Base-by-base conservation (phyloP, 2,329 filamentous ascomycete genomes). In the Stemphylium lycopersici region DNA sequence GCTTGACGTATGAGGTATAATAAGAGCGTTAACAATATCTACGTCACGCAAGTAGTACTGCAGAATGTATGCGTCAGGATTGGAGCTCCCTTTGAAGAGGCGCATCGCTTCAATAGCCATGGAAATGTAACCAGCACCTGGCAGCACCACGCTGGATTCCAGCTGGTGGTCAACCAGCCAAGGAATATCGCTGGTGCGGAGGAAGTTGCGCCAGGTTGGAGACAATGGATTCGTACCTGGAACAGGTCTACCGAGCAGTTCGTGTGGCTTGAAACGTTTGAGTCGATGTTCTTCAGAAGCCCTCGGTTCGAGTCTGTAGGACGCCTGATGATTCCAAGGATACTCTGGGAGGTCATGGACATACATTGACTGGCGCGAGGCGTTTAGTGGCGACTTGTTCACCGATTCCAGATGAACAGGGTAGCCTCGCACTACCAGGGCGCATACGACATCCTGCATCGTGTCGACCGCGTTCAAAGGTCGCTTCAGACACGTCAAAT, bases 131-230 rank as follows among this genome's bases (percentile, higher is more conserved):
- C 70, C 80, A 1, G 80, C 76, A 2, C 60, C 76, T 0, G 81
- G 81, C 32, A 79, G 78, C 0, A 83, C 62, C 1, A 76, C 61
- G 6, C 76, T 63, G 0, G 66, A 65, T 1, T 73, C 66, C 2
- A 68, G 6, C 18, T 47, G 29, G 56, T 84, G 80, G 39, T 81
- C 77, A 0, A 59, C 56, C 2, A 83, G 48, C 82, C 82, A 84
- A 0, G 78, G 74, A 0, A 76, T 52, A 24, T 81, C 72, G 0
- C 68, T 65, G 1, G 77, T 49, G 2, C 69, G 63, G 0, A 82
- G 58, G 2, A 79, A 40, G 38, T 79, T 79, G 1, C 78, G 64
- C 77, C 78, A 84, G 0, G 55, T 45, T 0, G 78, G 78, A 8
- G 76, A 18, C 3, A 41, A 65, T 1, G 69, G 33, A 3, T 48